These are phyloP conservation scores for Umbellularia californica DNA, from an alignment of 164 flowering plant species.

Conservation along the genomic window DNA sequence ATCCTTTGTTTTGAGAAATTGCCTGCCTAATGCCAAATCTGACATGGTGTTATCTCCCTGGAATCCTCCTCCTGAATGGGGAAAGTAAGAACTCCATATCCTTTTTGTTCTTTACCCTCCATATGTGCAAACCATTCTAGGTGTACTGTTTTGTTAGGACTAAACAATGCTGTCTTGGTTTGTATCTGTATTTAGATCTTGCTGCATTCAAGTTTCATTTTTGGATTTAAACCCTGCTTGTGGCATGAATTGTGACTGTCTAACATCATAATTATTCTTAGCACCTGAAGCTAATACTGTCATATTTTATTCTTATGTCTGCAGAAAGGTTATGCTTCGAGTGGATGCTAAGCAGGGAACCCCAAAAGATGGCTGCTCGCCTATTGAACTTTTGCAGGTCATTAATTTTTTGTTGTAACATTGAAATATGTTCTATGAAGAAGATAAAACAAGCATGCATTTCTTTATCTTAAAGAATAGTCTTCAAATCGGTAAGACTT, in stretches of 20 bases:
- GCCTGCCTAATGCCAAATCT: constrained; percentile 88
- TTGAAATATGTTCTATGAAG: no score
- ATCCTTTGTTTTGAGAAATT: constrained; percentile 81
- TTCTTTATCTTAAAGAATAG: no score
- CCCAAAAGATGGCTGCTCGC: constrained; percentile 89
- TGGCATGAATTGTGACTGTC: neutral
- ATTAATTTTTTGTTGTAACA: neutral
- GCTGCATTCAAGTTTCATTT: neutral
- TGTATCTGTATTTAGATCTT: no score
- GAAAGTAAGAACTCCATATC: constrained; percentile 58
- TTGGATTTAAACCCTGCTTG: no score
- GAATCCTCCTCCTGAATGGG: constrained; percentile 99
- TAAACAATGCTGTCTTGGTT: no score
- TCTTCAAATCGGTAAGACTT: no score
- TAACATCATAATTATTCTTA: no score
- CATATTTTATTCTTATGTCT: constrained; percentile 12
- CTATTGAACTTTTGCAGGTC: constrained; percentile 93
- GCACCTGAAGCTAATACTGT: neutral
- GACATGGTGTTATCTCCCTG: constrained; percentile 90
- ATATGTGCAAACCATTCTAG: neutral
- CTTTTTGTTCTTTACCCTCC: neutral
- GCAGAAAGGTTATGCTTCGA: constrained; percentile 95
- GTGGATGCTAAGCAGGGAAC: constrained; percentile 97
- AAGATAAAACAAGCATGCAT: no score
- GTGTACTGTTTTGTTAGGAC: neutral